These are phyloP conservation scores for Xerocomus brunneocitrinus DNA, from an alignment of 768 basidiomycete genomes.

Conservation along the genomic window DNA sequence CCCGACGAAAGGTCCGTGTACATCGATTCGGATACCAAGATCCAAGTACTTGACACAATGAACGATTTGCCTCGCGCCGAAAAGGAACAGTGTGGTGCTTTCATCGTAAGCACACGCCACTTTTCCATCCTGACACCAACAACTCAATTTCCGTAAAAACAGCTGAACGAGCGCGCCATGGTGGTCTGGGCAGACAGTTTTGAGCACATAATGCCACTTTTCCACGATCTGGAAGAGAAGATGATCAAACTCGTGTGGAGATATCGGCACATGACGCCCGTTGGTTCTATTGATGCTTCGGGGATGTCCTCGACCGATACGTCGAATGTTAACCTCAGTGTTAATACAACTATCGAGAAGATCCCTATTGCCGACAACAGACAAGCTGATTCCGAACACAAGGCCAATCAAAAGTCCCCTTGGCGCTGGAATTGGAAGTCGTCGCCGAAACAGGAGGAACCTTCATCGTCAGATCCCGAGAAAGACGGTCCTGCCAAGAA, in stretches of 20 bases:
- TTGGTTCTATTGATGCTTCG: conserved; percentile 32
- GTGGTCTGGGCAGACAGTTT: conserved; percentile 83
- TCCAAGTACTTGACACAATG: conserved; percentile 78
- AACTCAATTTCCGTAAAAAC: not conserved
- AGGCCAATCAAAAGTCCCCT: conserved; percentile 2
- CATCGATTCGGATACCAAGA: conserved; percentile 75
- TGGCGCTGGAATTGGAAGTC: conserved; percentile 45
- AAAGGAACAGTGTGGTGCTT: conserved; percentile 89
- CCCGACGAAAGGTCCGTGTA: conserved; percentile 56
- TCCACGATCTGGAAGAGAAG: conserved; percentile 66
- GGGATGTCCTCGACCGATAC: conserved; percentile 41
- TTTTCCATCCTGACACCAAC: not conserved
- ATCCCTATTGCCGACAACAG: conserved; percentile 21
- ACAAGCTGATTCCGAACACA: not conserved
- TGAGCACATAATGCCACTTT: conserved; percentile 69
- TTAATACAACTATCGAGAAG: conserved; percentile 30
- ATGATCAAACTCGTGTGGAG: conserved; percentile 81
- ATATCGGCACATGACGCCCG: conserved; percentile 33
- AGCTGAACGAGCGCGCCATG: conserved; percentile 80
- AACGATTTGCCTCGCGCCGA: conserved; percentile 67
- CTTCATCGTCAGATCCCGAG: conserved; percentile 38
- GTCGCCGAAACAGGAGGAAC: conserved; percentile 24
- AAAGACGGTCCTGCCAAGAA: conserved; percentile 38
- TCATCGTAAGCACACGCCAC: conserved; percentile 52
- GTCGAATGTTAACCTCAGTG: conserved; percentile 51